Percentiles rank a stretch among this genome's conserved stretches.
Evolutionary conservation across 2,329 filamentous ascomycete genomes (phyloP).

Genomic region (Sporothrix humicola): DNA sequence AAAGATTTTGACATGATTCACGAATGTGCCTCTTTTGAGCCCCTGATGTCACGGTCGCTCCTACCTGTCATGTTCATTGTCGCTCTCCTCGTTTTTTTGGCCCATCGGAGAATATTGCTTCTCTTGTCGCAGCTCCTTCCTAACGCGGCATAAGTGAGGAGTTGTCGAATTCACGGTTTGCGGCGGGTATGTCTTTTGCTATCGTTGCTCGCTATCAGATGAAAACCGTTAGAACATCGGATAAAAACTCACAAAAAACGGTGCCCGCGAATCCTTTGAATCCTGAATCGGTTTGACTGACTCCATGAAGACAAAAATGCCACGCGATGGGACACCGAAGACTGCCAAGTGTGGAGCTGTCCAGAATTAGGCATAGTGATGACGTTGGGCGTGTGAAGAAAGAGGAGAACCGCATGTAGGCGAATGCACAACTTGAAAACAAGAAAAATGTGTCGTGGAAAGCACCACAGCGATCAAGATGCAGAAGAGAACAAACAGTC

Average conservation of each 20-base stretch:
- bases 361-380: background rate
- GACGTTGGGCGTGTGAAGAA: background rate
- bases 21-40: background rate
- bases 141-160: background rate
- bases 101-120: background rate
- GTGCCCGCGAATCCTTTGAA: background rate
- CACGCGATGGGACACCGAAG: background rate
- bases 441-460: background rate
- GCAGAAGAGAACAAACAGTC: no score
- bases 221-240: background rate
- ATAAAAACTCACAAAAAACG: background rate
- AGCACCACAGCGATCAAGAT: background rate
- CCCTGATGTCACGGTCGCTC: background rate
- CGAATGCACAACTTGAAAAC: background rate
- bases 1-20: background rate
- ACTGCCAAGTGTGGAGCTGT: background rate
- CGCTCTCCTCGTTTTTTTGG: background rate
- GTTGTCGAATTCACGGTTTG: background rate
- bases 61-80: background rate
- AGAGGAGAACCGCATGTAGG: background rate
- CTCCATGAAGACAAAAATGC: background rate
- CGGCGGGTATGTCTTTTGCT: background rate
- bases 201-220: constrained; percentile 18
- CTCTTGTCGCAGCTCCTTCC: background rate
- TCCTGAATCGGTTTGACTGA: background rate